phyloP scores from a whole-genome alignment of 768 basidiomycete species.

The Boletellus ananas region DNA sequence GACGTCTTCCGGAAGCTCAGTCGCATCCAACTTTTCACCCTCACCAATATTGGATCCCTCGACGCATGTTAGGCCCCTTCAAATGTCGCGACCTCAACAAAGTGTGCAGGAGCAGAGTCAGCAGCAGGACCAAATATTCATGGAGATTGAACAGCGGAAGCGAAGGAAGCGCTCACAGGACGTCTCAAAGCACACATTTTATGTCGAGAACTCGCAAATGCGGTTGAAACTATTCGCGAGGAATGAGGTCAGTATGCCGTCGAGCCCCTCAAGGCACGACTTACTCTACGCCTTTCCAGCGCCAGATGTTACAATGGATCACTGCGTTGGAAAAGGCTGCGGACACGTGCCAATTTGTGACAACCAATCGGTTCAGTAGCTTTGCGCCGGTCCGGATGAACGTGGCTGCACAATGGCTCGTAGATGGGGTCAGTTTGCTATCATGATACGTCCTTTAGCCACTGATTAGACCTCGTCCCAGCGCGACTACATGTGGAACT shows the following conservation, averaged over 20 bases:
- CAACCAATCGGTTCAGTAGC: slow-evolving; percentile 84
- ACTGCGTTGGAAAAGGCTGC: slow-evolving; percentile 83
- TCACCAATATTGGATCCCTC: slow-evolving; percentile 77
- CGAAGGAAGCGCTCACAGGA: slow-evolving; percentile 50
- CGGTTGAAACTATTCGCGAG: slow-evolving; percentile 81
- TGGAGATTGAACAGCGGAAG: slow-evolving; percentile 41
- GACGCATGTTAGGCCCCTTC: slow-evolving; percentile 63
- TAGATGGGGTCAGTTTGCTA: slow-evolving; percentile 75
- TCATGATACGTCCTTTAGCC: background rate
- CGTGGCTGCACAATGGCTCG: slow-evolving; percentile 96
- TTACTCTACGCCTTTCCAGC: slow-evolving; percentile 37
- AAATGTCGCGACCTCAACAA: slow-evolving; percentile 14
- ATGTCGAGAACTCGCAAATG: slow-evolving; percentile 88
- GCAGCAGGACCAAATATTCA: slow-evolving; percentile 11
- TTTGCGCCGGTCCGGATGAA: slow-evolving; percentile 92
- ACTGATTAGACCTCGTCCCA: slow-evolving; percentile 29
- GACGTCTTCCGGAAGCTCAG: slow-evolving; percentile 33
- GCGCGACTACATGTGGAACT: slow-evolving; percentile 98
- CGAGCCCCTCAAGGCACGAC: background rate
- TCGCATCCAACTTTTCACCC: slow-evolving; percentile 38
- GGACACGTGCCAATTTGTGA: slow-evolving; percentile 69
- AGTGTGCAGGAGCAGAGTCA: slow-evolving; percentile 19
- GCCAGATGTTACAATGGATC: slow-evolving; percentile 98
- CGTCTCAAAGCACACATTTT: slow-evolving; percentile 92
- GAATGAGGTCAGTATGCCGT: slow-evolving; percentile 57